A percentile compares a stretch with the other conserved stretches of the same genome.
Evolutionary conservation across 2,329 filamentous ascomycete species (phyloP).

Genomic region (Fusarium metavorans): DNA sequence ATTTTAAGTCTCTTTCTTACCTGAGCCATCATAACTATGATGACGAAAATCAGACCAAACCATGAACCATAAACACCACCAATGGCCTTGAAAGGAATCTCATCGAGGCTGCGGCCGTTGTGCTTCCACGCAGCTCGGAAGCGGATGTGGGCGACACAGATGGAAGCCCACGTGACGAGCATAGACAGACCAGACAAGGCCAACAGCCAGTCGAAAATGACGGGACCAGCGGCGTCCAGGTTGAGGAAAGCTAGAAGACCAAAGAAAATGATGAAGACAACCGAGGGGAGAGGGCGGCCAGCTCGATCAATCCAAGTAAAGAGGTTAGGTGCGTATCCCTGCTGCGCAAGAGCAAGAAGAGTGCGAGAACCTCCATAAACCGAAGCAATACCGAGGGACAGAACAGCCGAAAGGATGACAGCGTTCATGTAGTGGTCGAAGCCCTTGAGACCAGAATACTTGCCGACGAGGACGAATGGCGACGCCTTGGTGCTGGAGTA

Average conservation of each 20-base stretch:
- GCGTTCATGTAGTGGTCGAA: slow-evolving; percentile 66
- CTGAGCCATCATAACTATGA: slow-evolving; percentile 65
- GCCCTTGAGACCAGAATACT: slow-evolving; percentile 61
- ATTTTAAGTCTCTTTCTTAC: slow-evolving; percentile 37
- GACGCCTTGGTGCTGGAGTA: slow-evolving; percentile 48
- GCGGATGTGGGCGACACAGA: slow-evolving; percentile 72
- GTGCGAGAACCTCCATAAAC: slow-evolving; percentile 69
- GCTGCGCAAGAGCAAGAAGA: slow-evolving; percentile 65
- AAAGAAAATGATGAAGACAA: slow-evolving; percentile 58
- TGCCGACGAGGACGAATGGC: slow-evolving; percentile 64
- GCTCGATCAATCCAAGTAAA: slow-evolving; percentile 66
- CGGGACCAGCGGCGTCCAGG: slow-evolving; percentile 57
- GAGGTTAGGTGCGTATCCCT: slow-evolving; percentile 65
- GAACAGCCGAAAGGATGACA: slow-evolving; percentile 65
- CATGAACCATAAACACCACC: slow-evolving; percentile 74
- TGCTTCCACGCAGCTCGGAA: slow-evolving; percentile 71
- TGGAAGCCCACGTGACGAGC: slow-evolving; percentile 74
- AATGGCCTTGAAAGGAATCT: slow-evolving; percentile 72
- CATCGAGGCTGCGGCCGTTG: slow-evolving; percentile 70
- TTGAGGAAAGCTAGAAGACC: slow-evolving; percentile 63
- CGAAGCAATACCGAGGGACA: slow-evolving; percentile 66
- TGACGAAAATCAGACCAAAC: slow-evolving; percentile 69
- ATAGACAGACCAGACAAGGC: slow-evolving; percentile 72
- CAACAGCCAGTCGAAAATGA: slow-evolving; percentile 73
- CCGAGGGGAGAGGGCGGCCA: slow-evolving; percentile 62